Evolutionary conservation across 148 eudicot species (phyloP).

Genomic region (Dianthus caryophyllus): DNA sequence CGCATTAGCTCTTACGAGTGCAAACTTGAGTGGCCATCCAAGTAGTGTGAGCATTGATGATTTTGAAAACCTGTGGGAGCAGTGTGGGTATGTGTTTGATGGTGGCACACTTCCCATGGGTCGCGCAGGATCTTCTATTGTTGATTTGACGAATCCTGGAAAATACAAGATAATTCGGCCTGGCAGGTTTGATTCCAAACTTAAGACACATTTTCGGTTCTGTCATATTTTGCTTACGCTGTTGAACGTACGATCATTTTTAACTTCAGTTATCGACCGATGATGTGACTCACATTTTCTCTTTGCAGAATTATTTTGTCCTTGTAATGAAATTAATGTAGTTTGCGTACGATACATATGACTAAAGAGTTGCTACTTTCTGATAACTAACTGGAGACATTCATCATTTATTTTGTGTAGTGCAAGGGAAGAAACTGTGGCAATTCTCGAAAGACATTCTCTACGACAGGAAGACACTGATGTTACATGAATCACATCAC

Average conservation of each 20-base stretch:
- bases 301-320: too few species aligned
- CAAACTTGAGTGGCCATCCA: conserved; percentile 84
- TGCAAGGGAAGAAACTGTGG: conserved; percentile 68
- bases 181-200: conserved; percentile 63
- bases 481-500: neutral
- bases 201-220: neutral
- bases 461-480: conserved; percentile 39
- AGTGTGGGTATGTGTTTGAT: conserved; percentile 72
- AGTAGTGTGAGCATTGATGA: conserved; percentile 77
- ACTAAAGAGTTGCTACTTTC: too few species aligned
- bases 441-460: conserved; percentile 54
- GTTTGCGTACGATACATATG: too few species aligned
- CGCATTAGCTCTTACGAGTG: conserved; percentile 93
- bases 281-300: too few species aligned
- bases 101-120: conserved; percentile 84
- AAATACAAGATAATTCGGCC: conserved; percentile 66
- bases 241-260: too few species aligned
- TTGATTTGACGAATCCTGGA: conserved; percentile 64
- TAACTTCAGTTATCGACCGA: too few species aligned
- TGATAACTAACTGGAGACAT: too few species aligned
- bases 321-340: too few species aligned
- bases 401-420: conserved; percentile 32
- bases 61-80: conserved; percentile 73
- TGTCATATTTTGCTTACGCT: too few species aligned
- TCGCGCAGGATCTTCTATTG: conserved; percentile 88